A percentile compares a stretch with the other conserved stretches of the same genome.
phyloP scores from a whole-genome alignment of 2,329 filamentous ascomycete genomes.

The Penicillium oxalicum region DNA sequence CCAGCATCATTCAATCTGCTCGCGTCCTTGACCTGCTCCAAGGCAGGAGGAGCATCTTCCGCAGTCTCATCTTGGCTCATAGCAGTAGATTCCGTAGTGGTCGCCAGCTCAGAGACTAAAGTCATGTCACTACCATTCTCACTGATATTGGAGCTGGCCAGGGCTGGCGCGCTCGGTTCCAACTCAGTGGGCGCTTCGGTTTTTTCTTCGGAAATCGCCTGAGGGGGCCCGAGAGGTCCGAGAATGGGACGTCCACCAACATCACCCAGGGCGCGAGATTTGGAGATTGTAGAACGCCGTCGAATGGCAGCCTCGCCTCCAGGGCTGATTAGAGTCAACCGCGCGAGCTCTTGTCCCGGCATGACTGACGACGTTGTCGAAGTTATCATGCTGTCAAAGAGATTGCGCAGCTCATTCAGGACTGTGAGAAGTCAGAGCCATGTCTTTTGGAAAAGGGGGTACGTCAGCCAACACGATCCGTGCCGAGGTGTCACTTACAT shows the following conservation, averaged over 20 bases:
- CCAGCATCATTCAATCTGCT: constrained; percentile 7
- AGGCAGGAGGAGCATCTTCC: constrained; percentile 30
- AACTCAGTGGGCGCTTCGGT: constrained; percentile 3
- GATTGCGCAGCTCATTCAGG: constrained; percentile 61
- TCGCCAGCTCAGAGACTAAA: constrained; percentile 29
- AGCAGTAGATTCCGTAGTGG: constrained; percentile 19
- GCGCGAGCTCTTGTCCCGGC: constrained; percentile 71
- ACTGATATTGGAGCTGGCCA: constrained; percentile 23
- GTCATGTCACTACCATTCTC: constrained; percentile 32
- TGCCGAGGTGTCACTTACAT: constrained; percentile 52
- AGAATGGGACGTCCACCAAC: constrained; percentile 42
- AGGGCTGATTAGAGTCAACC: constrained; percentile 65
- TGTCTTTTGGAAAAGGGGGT: background rate
- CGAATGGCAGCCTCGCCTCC: constrained; percentile 50
- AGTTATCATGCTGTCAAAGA: constrained; percentile 66
- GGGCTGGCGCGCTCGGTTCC: constrained; percentile 14
- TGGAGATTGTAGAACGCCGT: constrained; percentile 41
- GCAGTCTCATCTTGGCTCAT: constrained; percentile 34
- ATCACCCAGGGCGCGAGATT: constrained; percentile 34
- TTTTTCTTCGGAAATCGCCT: constrained; percentile 18
- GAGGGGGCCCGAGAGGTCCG: constrained; percentile 42
- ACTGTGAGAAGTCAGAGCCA: constrained; percentile 45
- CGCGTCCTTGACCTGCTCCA: background rate
- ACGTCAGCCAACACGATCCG: background rate
- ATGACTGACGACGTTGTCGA: constrained; percentile 58